These are phyloP conservation scores for Hylodesmum podocarpum DNA, from an alignment of 306 rosid species.

Conservation along the genomic window DNA sequence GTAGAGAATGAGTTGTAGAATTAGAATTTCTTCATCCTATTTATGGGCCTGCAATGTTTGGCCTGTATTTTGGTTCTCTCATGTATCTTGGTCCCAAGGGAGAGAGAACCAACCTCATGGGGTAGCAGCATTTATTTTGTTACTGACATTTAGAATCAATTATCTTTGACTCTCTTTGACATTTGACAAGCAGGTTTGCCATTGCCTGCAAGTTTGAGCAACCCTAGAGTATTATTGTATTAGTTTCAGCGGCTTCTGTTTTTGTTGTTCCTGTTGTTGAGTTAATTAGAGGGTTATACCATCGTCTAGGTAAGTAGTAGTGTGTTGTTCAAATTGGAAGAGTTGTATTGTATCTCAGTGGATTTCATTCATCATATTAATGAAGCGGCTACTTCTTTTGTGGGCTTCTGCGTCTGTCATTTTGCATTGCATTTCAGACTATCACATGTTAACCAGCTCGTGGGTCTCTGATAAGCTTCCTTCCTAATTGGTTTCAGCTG, in stretches of 20 bases:
- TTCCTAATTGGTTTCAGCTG: too few species aligned
- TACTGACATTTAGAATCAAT: constrained; percentile 50
- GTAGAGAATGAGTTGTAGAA: constrained; percentile 58
- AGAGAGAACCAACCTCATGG: constrained; percentile 44
- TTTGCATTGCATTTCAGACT: background rate
- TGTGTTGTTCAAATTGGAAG: constrained; percentile 52
- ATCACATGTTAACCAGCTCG: background rate
- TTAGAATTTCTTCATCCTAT: constrained; percentile 37
- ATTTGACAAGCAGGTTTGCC: constrained; percentile 42
- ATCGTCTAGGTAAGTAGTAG: constrained; percentile 42
- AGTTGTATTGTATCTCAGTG: constrained; percentile 53
- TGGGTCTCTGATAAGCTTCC: too few species aligned
- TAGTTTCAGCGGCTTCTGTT: constrained; percentile 52
- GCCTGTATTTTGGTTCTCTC: constrained; percentile 49
- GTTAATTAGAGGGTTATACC: constrained; percentile 42
- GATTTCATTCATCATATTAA: constrained; percentile 44
- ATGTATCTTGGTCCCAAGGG: constrained; percentile 27
- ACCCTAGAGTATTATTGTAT: constrained; percentile 40
- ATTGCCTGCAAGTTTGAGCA: constrained; percentile 49
- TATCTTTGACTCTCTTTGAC: constrained; percentile 44
- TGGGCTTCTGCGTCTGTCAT: background rate
- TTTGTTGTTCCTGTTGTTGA: constrained; percentile 40
- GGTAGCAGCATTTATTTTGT: constrained; percentile 52
- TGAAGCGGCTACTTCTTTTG: constrained; percentile 43
- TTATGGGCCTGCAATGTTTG: constrained; percentile 35